These are phyloP conservation scores for Cystofilobasidium macerans DNA, from an alignment of 768 basidiomycete genomes.

Conservation along the genomic window DNA sequence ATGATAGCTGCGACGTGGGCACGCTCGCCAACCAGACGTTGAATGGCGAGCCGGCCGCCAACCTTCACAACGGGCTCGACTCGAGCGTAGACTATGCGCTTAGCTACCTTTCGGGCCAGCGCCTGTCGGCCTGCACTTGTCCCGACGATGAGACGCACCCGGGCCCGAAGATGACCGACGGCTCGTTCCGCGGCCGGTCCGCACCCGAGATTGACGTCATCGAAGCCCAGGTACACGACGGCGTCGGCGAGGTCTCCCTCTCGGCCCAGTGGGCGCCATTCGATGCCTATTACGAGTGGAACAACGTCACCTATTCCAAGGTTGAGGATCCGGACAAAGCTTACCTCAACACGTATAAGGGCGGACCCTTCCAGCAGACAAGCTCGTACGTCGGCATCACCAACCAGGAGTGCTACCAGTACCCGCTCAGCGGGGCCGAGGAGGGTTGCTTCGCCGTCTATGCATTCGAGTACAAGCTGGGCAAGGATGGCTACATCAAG, in stretches of 20 bases:
- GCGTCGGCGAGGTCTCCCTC: slow-evolving; percentile 21
- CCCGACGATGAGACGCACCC: slow-evolving; percentile 36
- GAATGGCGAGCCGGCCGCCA: slow-evolving; percentile 2
- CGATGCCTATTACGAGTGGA: slow-evolving; percentile 13
- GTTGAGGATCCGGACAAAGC: not conserved
- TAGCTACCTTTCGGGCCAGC: slow-evolving; percentile 34
- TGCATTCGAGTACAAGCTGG: slow-evolving; percentile 21
- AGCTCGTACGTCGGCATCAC: slow-evolving; percentile 11
- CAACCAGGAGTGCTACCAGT: slow-evolving; percentile 25
- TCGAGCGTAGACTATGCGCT: slow-evolving; percentile 1
- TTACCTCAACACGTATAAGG: slow-evolving; percentile 21
- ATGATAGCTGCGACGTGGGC: slow-evolving; percentile 25
- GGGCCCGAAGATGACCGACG: slow-evolving; percentile 35
- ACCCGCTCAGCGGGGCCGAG: not conserved
- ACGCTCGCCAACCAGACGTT: slow-evolving; percentile 16
- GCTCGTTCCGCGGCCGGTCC: slow-evolving; percentile 47
- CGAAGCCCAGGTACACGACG: slow-evolving; percentile 52
- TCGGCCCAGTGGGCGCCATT: slow-evolving; percentile 12
- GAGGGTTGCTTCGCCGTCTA: slow-evolving; percentile 21
- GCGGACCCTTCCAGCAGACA: slow-evolving; percentile 22
- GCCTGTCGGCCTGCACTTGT: slow-evolving; percentile 68
- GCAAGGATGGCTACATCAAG: slow-evolving; percentile 21
- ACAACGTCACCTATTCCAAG: slow-evolving; percentile 7
- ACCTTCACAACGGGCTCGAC: slow-evolving; percentile 6
- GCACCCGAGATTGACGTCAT: slow-evolving; percentile 88